These are phyloP conservation scores for Nannizziopsis arthrosporioides DNA, from an alignment of 2,329 filamentous ascomycete genomes.

Conservation along the genomic window DNA sequence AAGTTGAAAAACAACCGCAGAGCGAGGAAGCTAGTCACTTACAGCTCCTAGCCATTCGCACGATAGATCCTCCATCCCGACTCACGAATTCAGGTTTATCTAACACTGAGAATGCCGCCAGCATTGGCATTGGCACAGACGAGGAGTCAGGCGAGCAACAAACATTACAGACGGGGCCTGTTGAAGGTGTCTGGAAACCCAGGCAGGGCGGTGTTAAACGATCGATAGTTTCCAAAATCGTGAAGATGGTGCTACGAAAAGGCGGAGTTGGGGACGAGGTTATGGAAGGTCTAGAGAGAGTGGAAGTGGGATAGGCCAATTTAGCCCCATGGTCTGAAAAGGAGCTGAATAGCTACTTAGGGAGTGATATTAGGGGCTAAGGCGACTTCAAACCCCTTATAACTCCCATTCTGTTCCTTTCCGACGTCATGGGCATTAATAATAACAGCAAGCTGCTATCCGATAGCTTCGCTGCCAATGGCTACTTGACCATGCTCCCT, in stretches of 20 bases:
- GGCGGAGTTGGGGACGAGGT: conserved; percentile 80
- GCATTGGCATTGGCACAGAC: conserved; percentile 30
- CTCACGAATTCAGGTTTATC: conserved; percentile 60
- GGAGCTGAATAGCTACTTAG: too few species aligned
- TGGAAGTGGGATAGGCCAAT: conserved; percentile 46
- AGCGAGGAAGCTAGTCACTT: conserved; percentile 32
- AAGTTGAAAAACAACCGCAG: conserved; percentile 27
- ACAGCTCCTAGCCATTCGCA: conserved; percentile 56
- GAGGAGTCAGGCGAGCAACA: conserved; percentile 35
- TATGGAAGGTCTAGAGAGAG: conserved; percentile 61
- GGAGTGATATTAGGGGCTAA: too few species aligned
- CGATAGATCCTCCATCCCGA: conserved; percentile 62
- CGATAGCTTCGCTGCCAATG: conserved; percentile 62
- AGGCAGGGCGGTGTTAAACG: conserved; percentile 74
- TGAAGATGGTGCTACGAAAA: conserved; percentile 62
- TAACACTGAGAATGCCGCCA: conserved; percentile 50
- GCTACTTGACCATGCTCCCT: conserved; percentile 56
- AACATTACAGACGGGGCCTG: conserved; percentile 48
- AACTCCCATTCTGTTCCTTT: conserved; percentile 46
- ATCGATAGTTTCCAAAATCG: conserved; percentile 58
- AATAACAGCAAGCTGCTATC: conserved; percentile 54
- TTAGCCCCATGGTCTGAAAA: too few species aligned
- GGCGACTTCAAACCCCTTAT: too few species aligned
- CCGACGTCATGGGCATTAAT: conserved; percentile 50
- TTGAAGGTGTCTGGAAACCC: conserved; percentile 68